Conservation (phyloP, 1,284 basidiomycete species). For the Sparassis latifolia region DNA sequence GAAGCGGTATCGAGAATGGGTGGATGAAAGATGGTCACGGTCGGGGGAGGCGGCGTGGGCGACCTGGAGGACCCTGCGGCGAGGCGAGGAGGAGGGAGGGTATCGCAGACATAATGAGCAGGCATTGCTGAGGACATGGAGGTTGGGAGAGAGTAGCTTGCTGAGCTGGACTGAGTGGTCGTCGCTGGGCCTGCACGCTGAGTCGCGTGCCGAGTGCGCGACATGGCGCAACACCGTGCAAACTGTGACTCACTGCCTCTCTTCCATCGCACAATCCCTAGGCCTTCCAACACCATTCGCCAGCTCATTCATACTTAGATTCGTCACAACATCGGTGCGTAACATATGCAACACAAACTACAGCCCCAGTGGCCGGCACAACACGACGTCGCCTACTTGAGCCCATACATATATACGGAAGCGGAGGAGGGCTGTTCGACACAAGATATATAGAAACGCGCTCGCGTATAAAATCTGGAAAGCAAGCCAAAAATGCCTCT, state of each 20-base stretch:
- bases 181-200: background rate
- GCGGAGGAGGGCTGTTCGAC: conserved; percentile 10
- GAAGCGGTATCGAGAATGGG: conserved; percentile 19
- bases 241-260: background rate
- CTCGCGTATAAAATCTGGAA: conserved; percentile 1
- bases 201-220: conserved; percentile 21
- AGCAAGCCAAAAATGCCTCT: conserved; percentile 3
- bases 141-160: conserved; percentile 2
- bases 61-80: conserved; percentile 27
- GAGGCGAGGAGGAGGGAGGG: conserved; percentile 59
- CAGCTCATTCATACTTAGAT: background rate
- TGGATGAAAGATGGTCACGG: conserved; percentile 26
- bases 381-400: conserved; percentile 6
- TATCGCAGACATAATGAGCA: conserved; percentile 55
- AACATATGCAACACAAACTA: conserved; percentile 4
- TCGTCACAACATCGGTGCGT: conserved; percentile 6
- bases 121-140: conserved; percentile 16
- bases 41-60: conserved; percentile 18
- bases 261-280: conserved; percentile 7
- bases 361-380: background rate
- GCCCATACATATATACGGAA: conserved; percentile 6
- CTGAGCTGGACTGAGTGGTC: background rate
- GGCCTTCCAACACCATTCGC: background rate
- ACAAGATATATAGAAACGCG: conserved; percentile 20
- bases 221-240: conserved; percentile 16